Evolutionary conservation across 169 alveolate genomes (phyloP).

Genomic region (Cryptosporidium ryanae): DNA sequence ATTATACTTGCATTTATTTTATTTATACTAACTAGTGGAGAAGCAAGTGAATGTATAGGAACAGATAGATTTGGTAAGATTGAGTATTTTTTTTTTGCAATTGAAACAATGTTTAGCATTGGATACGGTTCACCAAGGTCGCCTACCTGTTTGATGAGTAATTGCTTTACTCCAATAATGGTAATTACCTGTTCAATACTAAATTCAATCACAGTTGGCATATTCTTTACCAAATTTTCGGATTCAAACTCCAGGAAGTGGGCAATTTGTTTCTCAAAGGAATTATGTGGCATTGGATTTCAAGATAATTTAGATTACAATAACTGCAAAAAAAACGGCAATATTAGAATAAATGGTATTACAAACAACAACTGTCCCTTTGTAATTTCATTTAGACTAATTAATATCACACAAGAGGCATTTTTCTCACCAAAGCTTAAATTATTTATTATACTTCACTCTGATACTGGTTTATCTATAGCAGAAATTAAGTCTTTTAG

Average conservation of each 20-base stretch:
- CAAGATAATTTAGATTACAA: neutral
- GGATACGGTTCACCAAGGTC: conserved; percentile 82
- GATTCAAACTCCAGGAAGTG: conserved; percentile 78
- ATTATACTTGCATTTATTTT: conserved; percentile 11
- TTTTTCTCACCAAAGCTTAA: conserved; percentile 78
- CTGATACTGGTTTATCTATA: conserved; percentile 69
- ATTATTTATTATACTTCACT: conserved; percentile 72
- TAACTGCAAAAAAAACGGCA: neutral
- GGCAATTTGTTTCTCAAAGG: conserved; percentile 78
- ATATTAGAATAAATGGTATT: conserved; percentile 10
- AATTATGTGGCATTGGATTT: conserved; percentile 72
- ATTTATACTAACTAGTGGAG: conserved; percentile 74
- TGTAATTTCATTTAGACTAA: conserved; percentile 77
- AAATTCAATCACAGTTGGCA: conserved; percentile 78
- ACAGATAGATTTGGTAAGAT: conserved; percentile 38
- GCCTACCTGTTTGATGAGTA: conserved; percentile 77
- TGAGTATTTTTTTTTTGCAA: conserved; percentile 78
- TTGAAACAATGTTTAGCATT: conserved; percentile 80
- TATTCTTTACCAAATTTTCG: conserved; percentile 79
- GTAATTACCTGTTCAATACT: conserved; percentile 77
- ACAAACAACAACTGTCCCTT: conserved; percentile 54
- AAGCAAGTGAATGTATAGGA: conserved; percentile 77
- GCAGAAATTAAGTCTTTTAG: conserved; percentile 74
- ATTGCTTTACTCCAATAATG: conserved; percentile 76
- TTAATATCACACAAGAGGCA: conserved; percentile 78